phyloP scores from a whole-genome alignment of 2,329 filamentous ascomycete genomes.

The Venturia pyrina region DNA sequence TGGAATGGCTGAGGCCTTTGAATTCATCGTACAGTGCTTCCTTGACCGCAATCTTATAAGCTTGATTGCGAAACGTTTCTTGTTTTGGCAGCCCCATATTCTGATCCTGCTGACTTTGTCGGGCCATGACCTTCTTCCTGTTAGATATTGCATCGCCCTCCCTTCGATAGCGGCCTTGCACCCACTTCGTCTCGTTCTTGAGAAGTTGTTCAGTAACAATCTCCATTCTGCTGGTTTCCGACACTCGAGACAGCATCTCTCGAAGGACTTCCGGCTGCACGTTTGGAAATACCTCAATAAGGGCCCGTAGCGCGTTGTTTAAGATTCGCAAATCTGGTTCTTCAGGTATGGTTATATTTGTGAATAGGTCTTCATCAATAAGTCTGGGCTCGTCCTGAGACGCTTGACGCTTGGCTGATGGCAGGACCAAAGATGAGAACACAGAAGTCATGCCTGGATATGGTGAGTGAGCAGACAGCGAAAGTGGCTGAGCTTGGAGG shows the following conservation, averaged over 20 bases:
- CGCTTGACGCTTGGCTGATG: neutral
- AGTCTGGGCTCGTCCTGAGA: neutral
- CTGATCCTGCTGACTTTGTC: conserved; percentile 12
- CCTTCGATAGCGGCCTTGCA: conserved; percentile 51
- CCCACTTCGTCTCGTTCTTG: conserved; percentile 60
- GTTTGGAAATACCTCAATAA: conserved; percentile 67
- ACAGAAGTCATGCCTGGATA: conserved; percentile 1
- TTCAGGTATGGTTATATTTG: conserved; percentile 25
- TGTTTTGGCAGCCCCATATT: conserved; percentile 40
- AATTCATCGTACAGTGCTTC: conserved; percentile 65
- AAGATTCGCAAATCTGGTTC: conserved; percentile 56
- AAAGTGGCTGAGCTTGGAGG: neutral
- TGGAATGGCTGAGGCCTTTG: conserved; percentile 60
- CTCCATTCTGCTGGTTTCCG: conserved; percentile 65
- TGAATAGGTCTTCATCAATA: neutral
- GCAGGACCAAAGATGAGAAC: neutral
- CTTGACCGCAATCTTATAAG: conserved; percentile 61
- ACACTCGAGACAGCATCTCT: conserved; percentile 67
- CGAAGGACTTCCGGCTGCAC: conserved; percentile 75
- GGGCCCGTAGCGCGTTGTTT: conserved; percentile 57
- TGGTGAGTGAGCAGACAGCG: neutral
- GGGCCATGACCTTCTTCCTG: conserved; percentile 3
- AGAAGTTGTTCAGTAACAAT: conserved; percentile 69
- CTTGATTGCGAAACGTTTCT: conserved; percentile 57
- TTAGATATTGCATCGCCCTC: conserved; percentile 19